Evolutionary conservation across 2,329 filamentous ascomycete species (phyloP), one percentile per base, ranked within the genome.

Genomic region (Aspergillus felis): DNA sequence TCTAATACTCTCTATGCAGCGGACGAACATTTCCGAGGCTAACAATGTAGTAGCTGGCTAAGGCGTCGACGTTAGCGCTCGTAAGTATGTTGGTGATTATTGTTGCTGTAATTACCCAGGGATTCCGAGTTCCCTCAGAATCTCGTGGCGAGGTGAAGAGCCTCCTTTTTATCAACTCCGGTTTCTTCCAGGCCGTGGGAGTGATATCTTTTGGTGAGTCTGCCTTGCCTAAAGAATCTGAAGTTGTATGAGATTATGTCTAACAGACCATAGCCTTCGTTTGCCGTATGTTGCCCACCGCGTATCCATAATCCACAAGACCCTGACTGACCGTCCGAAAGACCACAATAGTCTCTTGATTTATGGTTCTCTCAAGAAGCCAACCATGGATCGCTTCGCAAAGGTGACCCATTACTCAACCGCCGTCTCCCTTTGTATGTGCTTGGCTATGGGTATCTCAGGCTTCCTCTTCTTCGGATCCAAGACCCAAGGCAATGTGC

Each of bases 271-370:
- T 61, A 83, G 84, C 86, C 32, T 88, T 89, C 66, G 86, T 89
- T 58, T 89, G 86, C 71, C 86, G 81, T 82, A 81, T 60, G 79
- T 73, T 57, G 1, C 32, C 38, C 28, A 25, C 25, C 14, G 38
- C 35, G 17, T 25, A 51, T 22, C n/a, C 17, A 28, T 46, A 9
- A 22, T 41, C 20, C n/a, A 4, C 38, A 54, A 14, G 14, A 25
- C 44, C 22, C 44, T 46, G 38, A 56, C 63, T 72, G 59, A 74
- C 59, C 24, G 48, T 42, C 17, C 41, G 7, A 42, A 64, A 83
- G 81, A 99, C 72, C 94, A 99, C 79, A 99, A 99, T 78, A 96
- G 91, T 53, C 87, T 99, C 59, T 83, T 99, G 56, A 99, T 99
- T 71, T 99, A 99, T 76, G 93, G 93, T 64, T 97, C 93, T 2